Conservation (phyloP, 352 stramenopile species). For the Pythium dissimile region DNA sequence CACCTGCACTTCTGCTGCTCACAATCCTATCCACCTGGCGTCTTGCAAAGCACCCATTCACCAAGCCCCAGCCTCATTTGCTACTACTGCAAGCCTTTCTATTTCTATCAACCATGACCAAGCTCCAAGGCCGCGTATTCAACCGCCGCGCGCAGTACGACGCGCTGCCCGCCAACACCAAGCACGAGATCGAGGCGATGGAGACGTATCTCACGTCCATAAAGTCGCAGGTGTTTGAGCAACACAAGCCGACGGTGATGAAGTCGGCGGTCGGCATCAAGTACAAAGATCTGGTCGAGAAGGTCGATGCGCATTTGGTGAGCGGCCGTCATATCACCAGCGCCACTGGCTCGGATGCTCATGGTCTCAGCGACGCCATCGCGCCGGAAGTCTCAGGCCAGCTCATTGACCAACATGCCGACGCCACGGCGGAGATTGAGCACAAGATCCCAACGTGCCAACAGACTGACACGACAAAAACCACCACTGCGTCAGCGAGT, state of each 20-base stretch:
- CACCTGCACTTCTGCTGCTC: too few species aligned
- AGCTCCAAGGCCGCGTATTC: constrained; percentile 19
- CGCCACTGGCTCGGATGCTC: not conserved
- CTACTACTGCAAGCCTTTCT: too few species aligned
- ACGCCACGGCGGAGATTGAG: too few species aligned
- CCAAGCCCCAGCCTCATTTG: too few species aligned
- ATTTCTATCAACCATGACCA: not conserved
- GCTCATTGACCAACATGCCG: not conserved
- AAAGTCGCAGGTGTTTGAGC: constrained; percentile 23
- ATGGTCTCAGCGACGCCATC: too few species aligned
- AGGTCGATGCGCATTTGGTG: constrained; percentile 37
- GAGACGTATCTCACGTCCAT: constrained; percentile 36
- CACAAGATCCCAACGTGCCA: too few species aligned
- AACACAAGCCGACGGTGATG: constrained; percentile 27
- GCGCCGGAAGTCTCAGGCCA: not conserved
- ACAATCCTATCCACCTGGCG: too few species aligned
- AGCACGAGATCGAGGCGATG: constrained; percentile 10
- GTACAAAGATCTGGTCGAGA: constrained; percentile 41
- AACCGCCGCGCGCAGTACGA: constrained; percentile 17
- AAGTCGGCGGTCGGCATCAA: constrained; percentile 40
- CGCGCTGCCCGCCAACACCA: not conserved
- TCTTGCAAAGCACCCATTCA: too few species aligned
- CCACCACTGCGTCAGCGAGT: too few species aligned
- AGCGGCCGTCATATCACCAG: not conserved
- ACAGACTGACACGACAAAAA: too few species aligned